Conservation (phyloP, 345 rosid genomes). For the Angophora floribunda region DNA sequence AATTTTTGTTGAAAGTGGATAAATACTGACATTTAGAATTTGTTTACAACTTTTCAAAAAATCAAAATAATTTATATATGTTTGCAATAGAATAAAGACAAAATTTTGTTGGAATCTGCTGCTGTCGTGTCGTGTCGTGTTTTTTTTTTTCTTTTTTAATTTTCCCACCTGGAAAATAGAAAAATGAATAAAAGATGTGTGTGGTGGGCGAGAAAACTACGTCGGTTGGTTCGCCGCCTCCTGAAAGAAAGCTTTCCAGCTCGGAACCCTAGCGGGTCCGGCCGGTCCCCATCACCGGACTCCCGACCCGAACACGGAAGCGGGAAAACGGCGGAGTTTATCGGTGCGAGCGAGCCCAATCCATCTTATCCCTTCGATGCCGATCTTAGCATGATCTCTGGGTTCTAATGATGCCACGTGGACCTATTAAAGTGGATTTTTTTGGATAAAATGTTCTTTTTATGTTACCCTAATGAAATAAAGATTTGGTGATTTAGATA, state of each 20-base stretch:
- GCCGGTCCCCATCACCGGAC: background rate
- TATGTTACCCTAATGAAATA: background rate
- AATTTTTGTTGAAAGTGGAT: background rate
- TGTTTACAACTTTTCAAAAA: background rate
- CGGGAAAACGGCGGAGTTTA: background rate
- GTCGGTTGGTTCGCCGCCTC: background rate
- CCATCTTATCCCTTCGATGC: background rate
- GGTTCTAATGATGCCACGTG: background rate
- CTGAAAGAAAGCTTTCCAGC: background rate
- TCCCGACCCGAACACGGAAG: background rate
- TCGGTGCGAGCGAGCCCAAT: background rate
- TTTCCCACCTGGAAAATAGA: background rate
- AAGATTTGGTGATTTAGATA: background rate
- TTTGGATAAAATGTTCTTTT: no score
- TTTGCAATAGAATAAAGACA: background rate
- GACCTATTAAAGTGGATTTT: rapidly evolving
- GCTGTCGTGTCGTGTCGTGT: background rate
- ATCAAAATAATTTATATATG: background rate
- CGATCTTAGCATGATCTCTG: background rate
- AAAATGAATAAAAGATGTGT: background rate
- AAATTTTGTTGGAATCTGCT: background rate
- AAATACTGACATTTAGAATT: background rate
- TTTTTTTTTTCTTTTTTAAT: no score
- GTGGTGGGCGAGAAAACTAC: background rate
- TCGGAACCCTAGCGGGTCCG: background rate